Evolutionary conservation across 495 filamentous ascomycete species (phyloP).

Genomic region (Symbiotaphrina buchneri): DNA sequence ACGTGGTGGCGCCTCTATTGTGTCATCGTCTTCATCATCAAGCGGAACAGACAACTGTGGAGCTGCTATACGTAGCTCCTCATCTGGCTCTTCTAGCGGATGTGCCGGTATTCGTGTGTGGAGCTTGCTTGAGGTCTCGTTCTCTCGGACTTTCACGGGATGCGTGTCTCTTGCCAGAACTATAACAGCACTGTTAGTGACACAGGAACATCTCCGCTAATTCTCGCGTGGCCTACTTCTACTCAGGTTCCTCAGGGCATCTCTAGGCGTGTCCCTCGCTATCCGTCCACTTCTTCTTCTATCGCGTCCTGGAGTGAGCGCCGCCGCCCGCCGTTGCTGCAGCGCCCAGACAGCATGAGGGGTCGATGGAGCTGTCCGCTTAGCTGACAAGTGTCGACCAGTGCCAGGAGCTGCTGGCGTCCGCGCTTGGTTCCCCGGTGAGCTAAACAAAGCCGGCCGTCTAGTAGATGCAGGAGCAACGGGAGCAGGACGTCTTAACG

Average conservation of each 20-base stretch:
- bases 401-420: slow-evolving; percentile 6
- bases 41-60: slow-evolving; percentile 50
- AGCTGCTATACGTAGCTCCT: slow-evolving; percentile 34
- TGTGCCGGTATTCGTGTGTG: too few relatives aligned
- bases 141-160: too few relatives aligned
- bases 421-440: slow-evolving; percentile 7
- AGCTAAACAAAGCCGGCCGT: too few relatives aligned
- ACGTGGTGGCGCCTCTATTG: slow-evolving; percentile 32
- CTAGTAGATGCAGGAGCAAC: too few relatives aligned
- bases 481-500: slow-evolving; percentile 14
- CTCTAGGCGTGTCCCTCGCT: slow-evolving; percentile 55
- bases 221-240: slow-evolving; percentile 16
- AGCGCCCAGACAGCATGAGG: slow-evolving; percentile 53
- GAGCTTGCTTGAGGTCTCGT: too few relatives aligned
- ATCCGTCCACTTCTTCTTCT: slow-evolving; percentile 41
- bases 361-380: slow-evolving; percentile 29
- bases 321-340: slow-evolving; percentile 48
- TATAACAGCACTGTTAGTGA: slow-evolving; percentile 2
- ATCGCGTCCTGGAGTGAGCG: slow-evolving; percentile 42
- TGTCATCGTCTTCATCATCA: slow-evolving; percentile 29
- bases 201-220: slow-evolving; percentile 1
- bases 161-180: slow-evolving; percentile 35
- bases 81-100: slow-evolving; percentile 30
- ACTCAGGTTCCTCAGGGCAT: slow-evolving; percentile 43
- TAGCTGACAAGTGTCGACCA: slow-evolving; percentile 9